Evolutionary conservation across 352 stramenopile genomes (phyloP).

Genomic region (Pythium plurisporium): DNA sequence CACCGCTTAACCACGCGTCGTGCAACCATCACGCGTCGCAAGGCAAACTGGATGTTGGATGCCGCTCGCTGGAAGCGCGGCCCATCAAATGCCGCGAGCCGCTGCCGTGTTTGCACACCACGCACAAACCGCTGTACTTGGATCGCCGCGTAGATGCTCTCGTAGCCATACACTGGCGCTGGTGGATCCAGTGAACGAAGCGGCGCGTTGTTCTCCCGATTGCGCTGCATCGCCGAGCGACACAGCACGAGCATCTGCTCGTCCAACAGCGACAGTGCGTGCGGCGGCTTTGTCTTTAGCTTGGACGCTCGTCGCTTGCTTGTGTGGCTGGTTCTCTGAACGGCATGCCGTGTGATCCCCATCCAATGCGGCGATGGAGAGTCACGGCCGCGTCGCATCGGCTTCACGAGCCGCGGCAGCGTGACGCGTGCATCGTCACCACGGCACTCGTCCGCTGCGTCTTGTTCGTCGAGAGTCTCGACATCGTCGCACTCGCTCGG

Average conservation of each 20-base stretch:
- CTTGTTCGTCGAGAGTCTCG: background rate
- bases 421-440: background rate
- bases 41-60: slow-evolving; percentile 18
- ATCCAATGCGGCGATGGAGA: too few relatives aligned
- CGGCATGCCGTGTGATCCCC: too few relatives aligned
- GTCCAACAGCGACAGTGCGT: slow-evolving; percentile 31
- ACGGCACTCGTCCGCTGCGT: too few relatives aligned
- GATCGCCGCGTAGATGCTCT: slow-evolving; percentile 52
- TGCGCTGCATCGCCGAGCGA: slow-evolving; percentile 48
- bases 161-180: slow-evolving; percentile 30
- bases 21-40: slow-evolving; percentile 20
- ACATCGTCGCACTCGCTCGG: background rate
- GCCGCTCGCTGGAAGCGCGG: slow-evolving; percentile 25
- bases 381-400: background rate
- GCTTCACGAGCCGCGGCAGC: slow-evolving; percentile 5
- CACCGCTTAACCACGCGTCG: slow-evolving; percentile 15
- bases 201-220: background rate
- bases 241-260: slow-evolving; percentile 62
- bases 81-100: slow-evolving; percentile 35
- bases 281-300: background rate
- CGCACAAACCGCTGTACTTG: slow-evolving; percentile 54
- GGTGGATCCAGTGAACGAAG: background rate
- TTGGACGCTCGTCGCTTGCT: background rate
- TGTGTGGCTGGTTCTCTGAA: too few relatives aligned
- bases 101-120: slow-evolving; percentile 28